A percentile compares a stretch with the other conserved stretches of the same genome.
Conservation (phyloP, 2,329 filamentous ascomycete species). For the Microdochium trichocladiopsis region DNA sequence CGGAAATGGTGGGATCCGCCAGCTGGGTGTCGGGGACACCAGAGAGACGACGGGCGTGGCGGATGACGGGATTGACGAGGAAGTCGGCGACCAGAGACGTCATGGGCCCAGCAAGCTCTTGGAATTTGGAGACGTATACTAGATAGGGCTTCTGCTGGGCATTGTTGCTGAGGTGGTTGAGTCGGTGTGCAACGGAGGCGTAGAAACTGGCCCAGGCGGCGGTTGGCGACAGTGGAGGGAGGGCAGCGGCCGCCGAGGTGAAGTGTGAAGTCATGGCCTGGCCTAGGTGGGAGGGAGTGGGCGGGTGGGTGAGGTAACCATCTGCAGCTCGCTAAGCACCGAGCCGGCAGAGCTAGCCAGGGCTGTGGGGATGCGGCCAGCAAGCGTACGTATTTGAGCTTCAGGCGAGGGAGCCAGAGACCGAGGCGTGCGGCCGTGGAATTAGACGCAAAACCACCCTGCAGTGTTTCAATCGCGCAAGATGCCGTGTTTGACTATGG, state of each 20-base stretch:
- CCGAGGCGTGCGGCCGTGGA: too few species aligned
- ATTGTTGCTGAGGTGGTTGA: neutral
- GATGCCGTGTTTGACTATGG: too few species aligned
- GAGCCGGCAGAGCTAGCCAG: too few species aligned
- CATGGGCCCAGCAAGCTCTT: conserved; percentile 31
- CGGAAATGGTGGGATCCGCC: conserved; percentile 23
- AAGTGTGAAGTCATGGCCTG: neutral
- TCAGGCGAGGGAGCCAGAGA: too few species aligned
- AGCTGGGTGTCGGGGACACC: conserved; percentile 23
- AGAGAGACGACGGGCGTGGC: conserved; percentile 59
- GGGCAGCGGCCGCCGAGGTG: neutral
- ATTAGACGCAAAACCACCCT: too few species aligned
- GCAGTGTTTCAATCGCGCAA: too few species aligned
- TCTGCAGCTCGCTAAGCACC: neutral
- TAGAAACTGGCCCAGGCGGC: neutral
- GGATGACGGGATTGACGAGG: conserved; percentile 58
- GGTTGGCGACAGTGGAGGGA: neutral
- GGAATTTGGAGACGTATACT: conserved; percentile 5
- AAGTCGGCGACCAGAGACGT: conserved; percentile 58
- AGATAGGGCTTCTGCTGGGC: conserved; percentile 7
- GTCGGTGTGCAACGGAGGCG: neutral
- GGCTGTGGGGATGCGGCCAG: too few species aligned
- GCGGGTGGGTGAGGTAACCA: neutral
- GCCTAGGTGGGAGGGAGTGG: neutral
- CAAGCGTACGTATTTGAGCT: too few species aligned